Percentiles rank a stretch among this genome's conserved stretches.
These are phyloP conservation scores for Solanum tarijense DNA, from an alignment of 257 asterid species.

Conservation along the genomic window DNA sequence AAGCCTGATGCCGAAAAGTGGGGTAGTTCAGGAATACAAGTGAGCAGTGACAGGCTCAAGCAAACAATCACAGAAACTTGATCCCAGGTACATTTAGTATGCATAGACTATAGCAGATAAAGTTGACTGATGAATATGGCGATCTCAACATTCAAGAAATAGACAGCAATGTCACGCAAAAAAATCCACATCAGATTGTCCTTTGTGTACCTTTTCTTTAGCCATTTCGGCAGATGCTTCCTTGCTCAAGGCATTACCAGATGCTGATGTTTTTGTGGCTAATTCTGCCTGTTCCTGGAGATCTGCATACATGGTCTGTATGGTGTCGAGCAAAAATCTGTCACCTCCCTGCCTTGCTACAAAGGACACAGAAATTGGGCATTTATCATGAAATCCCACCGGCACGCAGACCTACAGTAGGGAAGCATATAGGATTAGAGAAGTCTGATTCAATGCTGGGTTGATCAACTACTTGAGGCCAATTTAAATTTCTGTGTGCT, in stretches of 20 bases:
- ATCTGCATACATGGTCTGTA: slow-evolving; percentile 50
- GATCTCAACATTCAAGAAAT: not conserved
- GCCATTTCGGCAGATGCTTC: slow-evolving; percentile 89
- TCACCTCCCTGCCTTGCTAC: slow-evolving; percentile 92
- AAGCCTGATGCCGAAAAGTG: not conserved
- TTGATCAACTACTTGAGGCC: not conserved
- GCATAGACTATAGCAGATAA: not conserved
- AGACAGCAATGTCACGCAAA: not conserved
- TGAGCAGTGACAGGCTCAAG: not conserved
- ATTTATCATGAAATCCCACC: slow-evolving; percentile 65
- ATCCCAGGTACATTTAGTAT: not conserved
- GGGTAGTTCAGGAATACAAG: not conserved
- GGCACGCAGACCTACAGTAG: slow-evolving; percentile 65
- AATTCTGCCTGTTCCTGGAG: slow-evolving; percentile 55
- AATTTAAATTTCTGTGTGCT: not conserved
- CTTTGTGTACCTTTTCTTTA: slow-evolving; percentile 64
- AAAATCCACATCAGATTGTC: not conserved
- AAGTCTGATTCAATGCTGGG: not conserved
- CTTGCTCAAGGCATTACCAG: slow-evolving; percentile 35
- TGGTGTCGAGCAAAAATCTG: slow-evolving; percentile 69
- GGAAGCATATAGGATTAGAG: not conserved
- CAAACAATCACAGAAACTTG: not conserved
- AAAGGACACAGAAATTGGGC: slow-evolving; percentile 77
- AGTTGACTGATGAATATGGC: not conserved
- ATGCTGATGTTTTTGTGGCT: slow-evolving; percentile 34